Base-by-base conservation (phyloP, 169 alveolate species). In the Plasmodium gonderi region DNA sequence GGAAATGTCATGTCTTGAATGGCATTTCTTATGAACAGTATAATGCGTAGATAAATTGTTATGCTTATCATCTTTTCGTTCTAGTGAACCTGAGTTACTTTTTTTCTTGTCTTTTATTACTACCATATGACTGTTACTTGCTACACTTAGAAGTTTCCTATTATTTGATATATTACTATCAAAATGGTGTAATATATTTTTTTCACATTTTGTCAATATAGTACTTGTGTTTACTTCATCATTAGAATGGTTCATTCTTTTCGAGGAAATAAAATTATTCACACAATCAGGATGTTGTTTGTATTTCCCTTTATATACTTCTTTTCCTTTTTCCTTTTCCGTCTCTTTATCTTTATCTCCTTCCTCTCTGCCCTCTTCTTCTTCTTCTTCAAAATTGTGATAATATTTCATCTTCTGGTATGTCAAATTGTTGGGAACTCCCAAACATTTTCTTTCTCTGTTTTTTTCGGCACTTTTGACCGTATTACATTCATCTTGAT, bases 181-280 rank as follows among this genome's bases (percentile, higher is more conserved):
- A 38, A 60, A 17, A n/a, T 0, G 11, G 47, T 54, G 47, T 36
- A 78, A 23, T 14, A 64, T 29, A 38, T 65, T 17, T 65, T 80
- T 75, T 33, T 80, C 79, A 20, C 26, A 54, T 80, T 80, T 54
- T 80, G 77, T 45, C 17, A 80, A 80, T 38, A 20, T n/a, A 14
- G n/a, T 33, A 38, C 11, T 60, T 17, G 47, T 17, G 72, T 26
- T 60, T 60, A 3, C 64, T 49, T 51, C 51, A 2, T 45, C 77
- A 79, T 49, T 6, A 6, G 23, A 8, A 14, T 31, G 17, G 40
- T 64, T 80, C 20, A 60, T 20, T 9, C 45, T 64, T 38, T 80
- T 80, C 31, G 91, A 23, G 42, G 91, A 33, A 23, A 31, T 64
- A 9, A 64, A 23, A 40, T 80, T 80, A 33, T 80, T n/a, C 26